Percentiles rank a stretch among this genome's conserved stretches.
Conservation (phyloP, 768 basidiomycete species). For the Rubroboletus pulcherrimus region DNA sequence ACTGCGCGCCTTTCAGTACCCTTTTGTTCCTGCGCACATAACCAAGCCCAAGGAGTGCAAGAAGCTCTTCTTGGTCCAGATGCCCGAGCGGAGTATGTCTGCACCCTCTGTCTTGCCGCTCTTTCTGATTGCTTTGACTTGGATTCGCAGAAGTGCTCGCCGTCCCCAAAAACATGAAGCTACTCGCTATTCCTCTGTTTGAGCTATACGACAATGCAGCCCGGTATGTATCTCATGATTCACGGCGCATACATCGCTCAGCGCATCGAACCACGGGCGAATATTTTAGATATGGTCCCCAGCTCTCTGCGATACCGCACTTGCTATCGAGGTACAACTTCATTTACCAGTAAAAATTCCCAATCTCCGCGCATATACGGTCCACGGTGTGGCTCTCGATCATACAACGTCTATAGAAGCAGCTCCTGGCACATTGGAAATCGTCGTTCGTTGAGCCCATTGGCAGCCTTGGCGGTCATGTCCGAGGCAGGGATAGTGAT, state of each 20-base stretch:
- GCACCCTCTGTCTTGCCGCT: not conserved
- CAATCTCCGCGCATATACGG: not conserved
- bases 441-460: not conserved
- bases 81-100: slow-evolving; percentile 87
- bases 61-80: slow-evolving; percentile 90
- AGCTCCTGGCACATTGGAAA: not conserved
- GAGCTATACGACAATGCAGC: slow-evolving; percentile 98
- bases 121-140: not conserved
- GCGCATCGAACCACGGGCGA: not conserved
- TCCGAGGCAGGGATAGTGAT: not conserved
- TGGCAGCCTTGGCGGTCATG: not conserved
- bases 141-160: slow-evolving; percentile 77
- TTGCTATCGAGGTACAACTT: slow-evolving; percentile 84
- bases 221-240: slow-evolving; percentile 40
- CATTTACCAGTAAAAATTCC: slow-evolving; percentile 56
- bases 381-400: not conserved
- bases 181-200: slow-evolving; percentile 93
- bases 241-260: not conserved
- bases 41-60: slow-evolving; percentile 98
- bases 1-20: slow-evolving; percentile 55
- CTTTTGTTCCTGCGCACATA: slow-evolving; percentile 92
- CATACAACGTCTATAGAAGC: not conserved
- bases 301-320: slow-evolving; percentile 92
- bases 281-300: slow-evolving; percentile 72
- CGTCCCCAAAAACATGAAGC: slow-evolving; percentile 98